A percentile compares a stretch with the other conserved stretches of the same genome.
Evolutionary conservation across 1,139 yeast genomes (phyloP).

Genomic region (Taphrina communis): DNA sequence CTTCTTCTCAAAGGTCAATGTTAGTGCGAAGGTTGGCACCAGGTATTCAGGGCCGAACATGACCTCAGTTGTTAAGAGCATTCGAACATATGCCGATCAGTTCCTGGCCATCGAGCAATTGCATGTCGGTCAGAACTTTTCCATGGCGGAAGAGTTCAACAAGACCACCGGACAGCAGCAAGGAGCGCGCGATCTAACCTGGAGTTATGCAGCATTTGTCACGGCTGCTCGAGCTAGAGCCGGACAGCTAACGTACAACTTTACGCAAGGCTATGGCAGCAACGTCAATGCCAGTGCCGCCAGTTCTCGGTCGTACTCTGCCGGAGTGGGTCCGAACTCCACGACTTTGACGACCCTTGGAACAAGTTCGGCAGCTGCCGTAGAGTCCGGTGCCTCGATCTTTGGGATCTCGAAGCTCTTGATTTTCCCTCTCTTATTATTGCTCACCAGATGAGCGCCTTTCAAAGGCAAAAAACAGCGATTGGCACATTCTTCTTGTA

Average conservation of each 20-base stretch:
- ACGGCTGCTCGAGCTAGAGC: constrained; percentile 46
- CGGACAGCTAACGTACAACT: constrained; percentile 31
- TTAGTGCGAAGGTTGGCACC: not conserved
- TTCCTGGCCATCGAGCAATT: constrained; percentile 49
- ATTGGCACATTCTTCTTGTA: constrained; percentile 2
- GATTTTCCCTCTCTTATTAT: constrained; percentile 5
- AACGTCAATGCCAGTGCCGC: constrained; percentile 5
- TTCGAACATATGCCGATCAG: constrained; percentile 44
- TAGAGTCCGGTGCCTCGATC: constrained; percentile 1
- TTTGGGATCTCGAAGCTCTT: not conserved
- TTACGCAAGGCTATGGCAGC: constrained; percentile 6
- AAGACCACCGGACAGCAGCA: constrained; percentile 79
- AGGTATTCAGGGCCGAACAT: constrained; percentile 17
- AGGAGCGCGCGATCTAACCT: constrained; percentile 86
- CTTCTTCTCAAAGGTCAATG: constrained; percentile 21
- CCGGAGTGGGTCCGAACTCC: not conserved
- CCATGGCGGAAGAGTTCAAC: constrained; percentile 86
- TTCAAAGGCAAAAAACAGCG: not conserved
- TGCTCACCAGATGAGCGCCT: not conserved
- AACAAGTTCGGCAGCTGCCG: not conserved
- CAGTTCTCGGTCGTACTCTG: not conserved
- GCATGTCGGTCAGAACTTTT: constrained; percentile 56
- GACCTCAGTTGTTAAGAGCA: constrained; percentile 43
- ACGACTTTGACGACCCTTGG: not conserved
- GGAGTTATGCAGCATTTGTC: constrained; percentile 89